A percentile compares a stretch with the other conserved stretches of the same genome.
Conservation (phyloP, 2,329 filamentous ascomycete species). For the Beauveria bassiana region DNA sequence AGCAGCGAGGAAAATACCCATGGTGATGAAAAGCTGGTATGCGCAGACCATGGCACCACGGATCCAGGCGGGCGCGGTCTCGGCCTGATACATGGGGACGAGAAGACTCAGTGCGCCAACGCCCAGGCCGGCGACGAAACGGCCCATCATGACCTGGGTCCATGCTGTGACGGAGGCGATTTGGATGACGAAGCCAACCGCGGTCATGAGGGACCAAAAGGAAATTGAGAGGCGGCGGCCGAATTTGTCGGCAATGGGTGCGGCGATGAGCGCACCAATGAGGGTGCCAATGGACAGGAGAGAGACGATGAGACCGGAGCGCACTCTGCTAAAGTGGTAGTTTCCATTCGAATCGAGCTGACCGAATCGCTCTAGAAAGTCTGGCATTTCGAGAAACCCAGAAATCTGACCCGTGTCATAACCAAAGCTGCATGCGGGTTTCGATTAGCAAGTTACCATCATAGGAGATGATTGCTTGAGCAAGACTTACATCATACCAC, state of each 20-base stretch:
- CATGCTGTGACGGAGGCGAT: constrained; percentile 48
- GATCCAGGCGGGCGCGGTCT: constrained; percentile 59
- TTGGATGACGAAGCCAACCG: constrained; percentile 60
- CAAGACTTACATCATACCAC: constrained; percentile 32
- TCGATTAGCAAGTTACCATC: not conserved
- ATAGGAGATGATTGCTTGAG: not conserved
- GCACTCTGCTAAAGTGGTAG: constrained; percentile 40
- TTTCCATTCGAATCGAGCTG: constrained; percentile 30
- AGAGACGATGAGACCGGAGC: constrained; percentile 52
- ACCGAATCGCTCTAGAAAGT: constrained; percentile 47
- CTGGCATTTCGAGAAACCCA: constrained; percentile 50
- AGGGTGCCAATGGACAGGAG: constrained; percentile 53
- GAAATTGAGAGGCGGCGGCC: constrained; percentile 58
- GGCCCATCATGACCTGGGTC: constrained; percentile 59
- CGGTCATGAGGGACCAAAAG: constrained; percentile 51
- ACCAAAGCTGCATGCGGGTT: constrained; percentile 24
- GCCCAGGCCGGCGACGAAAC: constrained; percentile 58
- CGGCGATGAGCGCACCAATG: constrained; percentile 51
- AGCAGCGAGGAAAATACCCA: constrained; percentile 56
- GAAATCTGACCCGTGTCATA: constrained; percentile 48
- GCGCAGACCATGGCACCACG: constrained; percentile 57
- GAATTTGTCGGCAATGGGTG: constrained; percentile 56
- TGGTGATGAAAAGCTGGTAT: constrained; percentile 66
- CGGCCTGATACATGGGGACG: constrained; percentile 68
- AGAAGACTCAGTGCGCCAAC: constrained; percentile 58